Evolutionary conservation across 305 asterid genomes (phyloP).

Genomic region (Caryopteris hybrid): DNA sequence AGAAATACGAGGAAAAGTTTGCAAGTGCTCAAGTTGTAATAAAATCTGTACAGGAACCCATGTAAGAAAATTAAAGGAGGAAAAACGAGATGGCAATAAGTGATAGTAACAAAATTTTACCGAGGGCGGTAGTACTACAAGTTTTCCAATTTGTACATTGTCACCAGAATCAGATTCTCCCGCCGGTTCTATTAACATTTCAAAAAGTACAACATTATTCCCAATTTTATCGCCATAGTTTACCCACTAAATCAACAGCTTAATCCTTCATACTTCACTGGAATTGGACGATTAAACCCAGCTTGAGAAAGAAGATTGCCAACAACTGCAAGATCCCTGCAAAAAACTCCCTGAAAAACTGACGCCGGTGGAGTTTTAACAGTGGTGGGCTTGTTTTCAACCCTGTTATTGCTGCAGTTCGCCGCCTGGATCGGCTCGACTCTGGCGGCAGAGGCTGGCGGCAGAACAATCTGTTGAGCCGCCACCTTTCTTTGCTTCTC

Average conservation of each 20-base stretch:
- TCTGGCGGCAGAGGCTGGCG: slow-evolving; percentile 18
- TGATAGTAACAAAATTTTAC: slow-evolving; percentile 45
- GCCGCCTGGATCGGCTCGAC: slow-evolving; percentile 15
- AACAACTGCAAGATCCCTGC: slow-evolving; percentile 79
- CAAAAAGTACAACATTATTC: slow-evolving; percentile 22
- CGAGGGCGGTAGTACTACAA: slow-evolving; percentile 29
- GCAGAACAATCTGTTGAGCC: slow-evolving; percentile 27
- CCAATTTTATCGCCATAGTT: neutral
- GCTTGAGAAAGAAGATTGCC: slow-evolving; percentile 74
- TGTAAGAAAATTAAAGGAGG: slow-evolving; percentile 1
- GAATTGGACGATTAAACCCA: slow-evolving; percentile 70
- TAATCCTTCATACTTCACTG: slow-evolving; percentile 74
- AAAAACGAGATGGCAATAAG: neutral
- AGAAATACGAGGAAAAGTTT: neutral
- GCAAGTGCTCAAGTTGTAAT: slow-evolving; percentile 10
- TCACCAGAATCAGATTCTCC: slow-evolving; percentile 44
- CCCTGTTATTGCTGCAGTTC: too few relatives aligned
- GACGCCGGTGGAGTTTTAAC: slow-evolving; percentile 38
- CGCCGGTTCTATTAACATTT: slow-evolving; percentile 33
- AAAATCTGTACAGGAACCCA: slow-evolving; percentile 36
- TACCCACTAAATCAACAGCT: slow-evolving; percentile 51
- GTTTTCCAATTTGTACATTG: slow-evolving; percentile 53
- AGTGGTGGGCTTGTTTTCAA: slow-evolving; percentile 13
- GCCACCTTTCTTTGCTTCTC: slow-evolving; percentile 62
- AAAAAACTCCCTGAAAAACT: slow-evolving; percentile 74